Evolutionary conservation across 805 yeast genomes (phyloP), one percentile per base, ranked within the genome.

Genomic region (Vanderwaltozyma yarrowii): DNA sequence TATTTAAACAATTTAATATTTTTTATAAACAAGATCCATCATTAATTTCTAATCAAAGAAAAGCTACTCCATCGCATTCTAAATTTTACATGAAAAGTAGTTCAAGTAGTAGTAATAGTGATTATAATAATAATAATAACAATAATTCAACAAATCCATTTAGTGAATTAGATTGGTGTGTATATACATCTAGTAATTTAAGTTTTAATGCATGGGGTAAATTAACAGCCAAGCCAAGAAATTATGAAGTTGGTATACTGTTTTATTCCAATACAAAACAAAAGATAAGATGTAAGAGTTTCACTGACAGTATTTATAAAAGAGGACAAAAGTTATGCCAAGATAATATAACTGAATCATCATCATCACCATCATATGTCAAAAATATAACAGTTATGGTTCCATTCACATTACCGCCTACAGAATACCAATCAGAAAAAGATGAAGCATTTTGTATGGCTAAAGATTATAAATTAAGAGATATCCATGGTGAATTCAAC

Each of bases 171-270:
- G 69, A 73, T 36, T 85, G 94, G 94, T 69, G 78, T 15, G 54
- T 81, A 5, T 65, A 81, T 52, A 81, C 92, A 0, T 78, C 87
- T 34, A 81, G 85, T 24, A 85, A 85, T 51, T 50, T 83, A 30
- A 78, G 88, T 24, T 73, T 73, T 38, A 80, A 75, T 42, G 95
- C 94, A 1, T 85, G 95, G 95, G 95, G 95, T 0, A 60, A 52
- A 5, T 61, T 63, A 13, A 47, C 53, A 29, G 23, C 45, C 12
- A 33, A 43, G 12, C 63, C 67, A n/a, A 49, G 55, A 10, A 52
- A 74, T 66, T 77, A 64, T 54, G 84, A 78, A 50, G 67, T 69
- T 1, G 83, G 83, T 1, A 66, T 78, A 0, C 49, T 78, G 20
- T 43, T 74, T 4, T 62, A 60, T 19, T 63, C 66, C 1, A 24